These are phyloP conservation scores for Lumnitzera racemosa DNA, from an alignment of 345 rosid genomes.

Conservation along the genomic window DNA sequence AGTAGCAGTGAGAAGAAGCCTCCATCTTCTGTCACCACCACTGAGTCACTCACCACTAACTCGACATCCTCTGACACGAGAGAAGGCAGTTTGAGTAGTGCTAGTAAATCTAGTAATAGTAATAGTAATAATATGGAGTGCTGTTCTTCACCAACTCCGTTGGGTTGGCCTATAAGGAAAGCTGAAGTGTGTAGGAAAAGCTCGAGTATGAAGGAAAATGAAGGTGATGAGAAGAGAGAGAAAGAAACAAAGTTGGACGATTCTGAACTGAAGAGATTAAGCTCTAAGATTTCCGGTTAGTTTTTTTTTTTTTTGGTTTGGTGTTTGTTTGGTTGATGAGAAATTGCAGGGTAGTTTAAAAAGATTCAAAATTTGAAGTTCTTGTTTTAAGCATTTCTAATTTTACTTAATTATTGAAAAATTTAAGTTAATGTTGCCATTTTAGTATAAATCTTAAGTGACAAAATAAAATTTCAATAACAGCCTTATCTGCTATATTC, in stretches of 20 bases:
- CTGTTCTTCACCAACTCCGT: conserved; percentile 41
- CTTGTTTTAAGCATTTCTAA: background rate
- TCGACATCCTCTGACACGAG: conserved; percentile 29
- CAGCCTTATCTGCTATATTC: no score
- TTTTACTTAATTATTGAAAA: no score
- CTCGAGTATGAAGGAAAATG: conserved; percentile 23
- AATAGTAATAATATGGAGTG: background rate
- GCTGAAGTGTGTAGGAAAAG: conserved; percentile 45
- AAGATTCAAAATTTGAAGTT: background rate
- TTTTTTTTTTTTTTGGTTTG: background rate
- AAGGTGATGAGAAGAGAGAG: conserved; percentile 30
- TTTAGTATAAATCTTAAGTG: background rate
- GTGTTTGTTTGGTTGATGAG: conserved; percentile 19
- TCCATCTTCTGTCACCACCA: background rate
- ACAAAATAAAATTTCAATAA: no score
- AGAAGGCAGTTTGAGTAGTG: conserved; percentile 36
- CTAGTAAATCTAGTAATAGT: no score
- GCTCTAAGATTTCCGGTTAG: conserved; percentile 48
- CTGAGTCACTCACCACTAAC: conserved; percentile 25
- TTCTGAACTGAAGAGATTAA: conserved; percentile 26
- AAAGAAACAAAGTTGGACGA: conserved; percentile 21
- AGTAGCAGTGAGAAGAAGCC: no score
- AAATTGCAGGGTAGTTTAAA: conserved; percentile 3
- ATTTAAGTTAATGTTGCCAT: background rate
- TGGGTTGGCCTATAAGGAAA: conserved; percentile 94